Evolutionary conservation across 352 stramenopile genomes (phyloP), one percentile per base, ranked within the genome.

Genomic region (Aphanomyces stellatus): DNA sequence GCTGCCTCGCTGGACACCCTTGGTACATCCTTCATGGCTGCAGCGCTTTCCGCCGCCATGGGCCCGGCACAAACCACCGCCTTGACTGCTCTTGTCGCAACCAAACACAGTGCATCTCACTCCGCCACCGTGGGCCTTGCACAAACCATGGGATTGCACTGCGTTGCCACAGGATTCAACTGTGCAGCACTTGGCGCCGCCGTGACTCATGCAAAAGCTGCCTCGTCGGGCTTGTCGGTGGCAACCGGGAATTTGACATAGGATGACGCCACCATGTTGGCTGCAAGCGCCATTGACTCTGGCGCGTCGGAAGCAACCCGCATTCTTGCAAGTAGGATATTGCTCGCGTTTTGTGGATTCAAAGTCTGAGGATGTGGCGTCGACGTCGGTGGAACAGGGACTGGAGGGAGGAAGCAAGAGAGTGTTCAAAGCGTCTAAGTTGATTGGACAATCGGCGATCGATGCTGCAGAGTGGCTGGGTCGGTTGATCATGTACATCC

Each of bases 271-370:
- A n/a, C 82, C 85, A 75, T 93, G 85, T 11, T 79, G 90, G 73
- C 91, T 91, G 76, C 85, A 93, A 57, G 90, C 90, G 28, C 85
- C n/a, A n/a, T n/a, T n/a, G n/a, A n/a, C n/a, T n/a, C n/a, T n/a
- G n/a, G n/a, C n/a, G n/a, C n/a, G n/a, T n/a, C n/a, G n/a, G n/a
- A n/a, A n/a, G n/a, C n/a, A n/a, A n/a, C 8, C 37, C 17, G 37
- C 37, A 17, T 43, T 8, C n/a, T n/a, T n/a, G n/a, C n/a, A n/a
- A n/a, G n/a, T n/a, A n/a, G n/a, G n/a, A 11, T 82, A 81, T 55
- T 93, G 85, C n/a, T n/a, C n/a, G n/a, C n/a, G n/a, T n/a, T n/a
- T n/a, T n/a, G n/a, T n/a, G n/a, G n/a, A n/a, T n/a, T n/a, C n/a
- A n/a, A n/a, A n/a, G n/a, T n/a, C n/a, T n/a, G n/a, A n/a, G n/a